A percentile compares a stretch with the other conserved stretches of the same genome.
phyloP scores from a whole-genome alignment of 352 stramenopile genomes.

The Phytophthora sp. region DNA sequence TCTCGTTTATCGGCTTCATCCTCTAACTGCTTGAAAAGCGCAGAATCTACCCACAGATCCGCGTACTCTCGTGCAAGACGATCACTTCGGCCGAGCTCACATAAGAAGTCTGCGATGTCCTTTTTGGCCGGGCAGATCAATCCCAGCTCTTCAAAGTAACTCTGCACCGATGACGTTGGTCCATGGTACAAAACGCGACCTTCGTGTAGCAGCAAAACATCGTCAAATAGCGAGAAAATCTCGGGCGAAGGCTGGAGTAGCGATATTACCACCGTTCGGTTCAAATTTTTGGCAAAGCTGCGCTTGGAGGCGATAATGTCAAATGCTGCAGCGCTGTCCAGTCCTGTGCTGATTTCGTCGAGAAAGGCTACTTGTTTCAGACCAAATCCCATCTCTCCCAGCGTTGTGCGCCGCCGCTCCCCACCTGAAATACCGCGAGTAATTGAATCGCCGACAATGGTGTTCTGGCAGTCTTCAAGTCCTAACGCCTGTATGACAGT shows the following conservation, averaged over 20 bases:
- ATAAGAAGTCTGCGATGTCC: constrained; percentile 43
- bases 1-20: constrained; percentile 41
- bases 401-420: constrained; percentile 88
- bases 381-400: constrained; percentile 83
- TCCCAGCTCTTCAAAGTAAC: constrained; percentile 77
- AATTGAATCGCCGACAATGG: constrained; percentile 43
- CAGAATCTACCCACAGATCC: constrained; percentile 33
- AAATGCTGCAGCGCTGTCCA: constrained; percentile 54
- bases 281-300: constrained; percentile 43
- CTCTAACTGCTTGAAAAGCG: constrained; percentile 34
- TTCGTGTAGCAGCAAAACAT: constrained; percentile 69
- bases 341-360: constrained; percentile 55
- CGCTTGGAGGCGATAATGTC: constrained; percentile 74
- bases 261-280: constrained; percentile 47
- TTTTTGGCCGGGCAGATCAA: constrained; percentile 33
- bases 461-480: constrained; percentile 40
- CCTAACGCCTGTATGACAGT: constrained; percentile 46
- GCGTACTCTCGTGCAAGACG: constrained; percentile 44
- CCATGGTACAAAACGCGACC: constrained; percentile 34
- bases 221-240: constrained; percentile 85
- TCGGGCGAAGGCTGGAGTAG: constrained; percentile 87
- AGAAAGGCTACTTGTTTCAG: constrained; percentile 62
- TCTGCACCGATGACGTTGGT: constrained; percentile 41
- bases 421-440: constrained; percentile 66
- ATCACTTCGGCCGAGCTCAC: constrained; percentile 20